These are phyloP conservation scores for Ilyonectria destructans DNA, from an alignment of 2,329 filamentous ascomycete species.

Conservation along the genomic window DNA sequence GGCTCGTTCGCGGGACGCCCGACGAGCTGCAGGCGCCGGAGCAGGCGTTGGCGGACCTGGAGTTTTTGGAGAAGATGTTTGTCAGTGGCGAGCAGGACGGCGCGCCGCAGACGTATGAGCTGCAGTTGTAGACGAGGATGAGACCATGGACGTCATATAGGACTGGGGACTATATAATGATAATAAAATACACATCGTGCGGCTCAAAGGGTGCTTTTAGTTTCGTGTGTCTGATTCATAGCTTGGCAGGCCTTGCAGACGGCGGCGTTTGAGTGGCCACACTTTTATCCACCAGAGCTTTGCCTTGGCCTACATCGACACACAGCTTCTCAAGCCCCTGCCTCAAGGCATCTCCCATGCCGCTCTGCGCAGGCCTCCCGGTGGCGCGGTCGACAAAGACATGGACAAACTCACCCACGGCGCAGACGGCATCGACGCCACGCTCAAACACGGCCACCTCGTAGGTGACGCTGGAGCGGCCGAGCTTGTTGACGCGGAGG, in stretches of 20 bases:
- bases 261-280: constrained; percentile 30
- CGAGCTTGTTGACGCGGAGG: constrained; percentile 86
- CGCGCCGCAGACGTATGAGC: constrained; percentile 57
- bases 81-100: constrained; percentile 64
- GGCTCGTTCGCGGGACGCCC: constrained; percentile 62
- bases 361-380: constrained; percentile 76
- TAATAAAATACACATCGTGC: background rate
- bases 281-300: constrained; percentile 19
- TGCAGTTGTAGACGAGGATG: constrained; percentile 50
- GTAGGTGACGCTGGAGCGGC: constrained; percentile 90
- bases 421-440: constrained; percentile 79
- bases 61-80: constrained; percentile 70
- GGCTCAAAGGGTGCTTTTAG: background rate
- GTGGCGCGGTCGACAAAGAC: constrained; percentile 87
- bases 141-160: background rate
- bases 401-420: constrained; percentile 89
- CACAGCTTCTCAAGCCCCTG: constrained; percentile 72
- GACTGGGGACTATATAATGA: background rate
- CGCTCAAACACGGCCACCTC: constrained; percentile 90
- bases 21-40: constrained; percentile 70
- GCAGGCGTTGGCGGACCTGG: constrained; percentile 74
- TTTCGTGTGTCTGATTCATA: background rate
- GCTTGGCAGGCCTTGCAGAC: constrained; percentile 8
- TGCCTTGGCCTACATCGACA: constrained; percentile 44
- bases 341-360: constrained; percentile 75